phyloP scores from a whole-genome alignment of 2,329 filamentous ascomycete species.

The Pseudogymnoascus sp. region DNA sequence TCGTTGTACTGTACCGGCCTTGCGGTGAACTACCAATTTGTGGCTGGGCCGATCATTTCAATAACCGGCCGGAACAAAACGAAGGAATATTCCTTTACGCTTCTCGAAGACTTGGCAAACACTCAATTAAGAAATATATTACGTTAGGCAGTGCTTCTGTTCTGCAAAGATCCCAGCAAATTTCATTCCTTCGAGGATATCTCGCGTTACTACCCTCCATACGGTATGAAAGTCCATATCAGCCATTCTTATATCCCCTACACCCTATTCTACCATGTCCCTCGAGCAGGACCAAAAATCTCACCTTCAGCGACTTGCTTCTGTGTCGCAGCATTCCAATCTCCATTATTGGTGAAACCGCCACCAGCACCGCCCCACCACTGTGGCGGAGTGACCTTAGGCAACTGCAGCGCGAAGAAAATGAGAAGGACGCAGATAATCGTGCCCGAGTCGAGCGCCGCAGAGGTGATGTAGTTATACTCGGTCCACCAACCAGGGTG shows the following conservation, averaged over 20 bases:
- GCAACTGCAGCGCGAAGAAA: slow-evolving; percentile 59
- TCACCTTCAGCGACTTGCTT: slow-evolving; percentile 42
- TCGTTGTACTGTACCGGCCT: too few species aligned
- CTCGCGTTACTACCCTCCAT: neutral
- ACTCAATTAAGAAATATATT: neutral
- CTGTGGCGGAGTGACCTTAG: slow-evolving; percentile 42
- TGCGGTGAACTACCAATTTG: too few species aligned
- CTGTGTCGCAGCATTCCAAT: slow-evolving; percentile 42
- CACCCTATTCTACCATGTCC: neutral
- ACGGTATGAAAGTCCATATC: neutral
- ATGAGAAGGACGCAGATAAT: slow-evolving; percentile 59
- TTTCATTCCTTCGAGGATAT: neutral
- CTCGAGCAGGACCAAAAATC: slow-evolving; percentile 48
- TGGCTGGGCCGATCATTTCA: too few species aligned
- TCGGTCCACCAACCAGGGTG: slow-evolving; percentile 67
- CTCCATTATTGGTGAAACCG: slow-evolving; percentile 14
- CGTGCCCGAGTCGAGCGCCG: slow-evolving; percentile 60
- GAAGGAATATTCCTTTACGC: neutral
- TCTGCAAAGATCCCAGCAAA: neutral
- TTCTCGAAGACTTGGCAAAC: neutral
- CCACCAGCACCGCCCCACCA: slow-evolving; percentile 51
- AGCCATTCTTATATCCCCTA: neutral
- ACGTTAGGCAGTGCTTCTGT: neutral
- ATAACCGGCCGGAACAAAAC: too few species aligned
- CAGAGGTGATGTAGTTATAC: slow-evolving; percentile 69